phyloP scores from a whole-genome alignment of 495 filamentous ascomycete species.

The Pyronema omphalodes region DNA sequence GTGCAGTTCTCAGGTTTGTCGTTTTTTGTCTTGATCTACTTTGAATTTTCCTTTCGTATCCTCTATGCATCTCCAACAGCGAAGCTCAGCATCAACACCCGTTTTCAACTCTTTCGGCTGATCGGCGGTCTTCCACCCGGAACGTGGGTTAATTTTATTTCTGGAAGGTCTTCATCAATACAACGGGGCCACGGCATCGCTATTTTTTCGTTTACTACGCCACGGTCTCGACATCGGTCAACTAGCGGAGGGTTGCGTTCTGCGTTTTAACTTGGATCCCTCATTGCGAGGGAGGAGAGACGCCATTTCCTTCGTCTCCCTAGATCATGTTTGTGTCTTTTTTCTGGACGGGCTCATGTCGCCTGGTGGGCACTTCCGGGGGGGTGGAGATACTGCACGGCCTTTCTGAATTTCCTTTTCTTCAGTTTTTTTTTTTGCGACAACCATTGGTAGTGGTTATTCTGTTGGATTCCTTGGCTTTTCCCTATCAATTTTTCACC shows the following conservation, averaged over 20 bases:
- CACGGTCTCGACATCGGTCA: background rate
- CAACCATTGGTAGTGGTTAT: background rate
- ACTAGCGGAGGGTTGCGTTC: background rate
- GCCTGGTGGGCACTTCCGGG: slow-evolving; percentile 1
- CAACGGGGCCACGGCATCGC: background rate
- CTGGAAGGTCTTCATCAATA: background rate
- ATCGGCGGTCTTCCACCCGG: background rate
- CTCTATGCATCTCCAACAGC: background rate
- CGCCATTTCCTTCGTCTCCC: slow-evolving; percentile 1
- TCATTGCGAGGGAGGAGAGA: slow-evolving; percentile 4
- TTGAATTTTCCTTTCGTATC: background rate
- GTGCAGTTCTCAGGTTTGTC: slow-evolving; percentile 1
- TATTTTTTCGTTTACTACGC: background rate
- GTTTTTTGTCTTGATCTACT: background rate
- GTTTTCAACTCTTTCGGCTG: background rate
- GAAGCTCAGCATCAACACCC: background rate
- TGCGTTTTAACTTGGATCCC: slow-evolving; percentile 6
- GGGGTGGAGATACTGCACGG: background rate
- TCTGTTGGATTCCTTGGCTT: background rate
- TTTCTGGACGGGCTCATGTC: slow-evolving; percentile 1
- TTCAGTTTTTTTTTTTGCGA: background rate
- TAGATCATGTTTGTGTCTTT: background rate
- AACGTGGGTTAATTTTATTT: background rate
- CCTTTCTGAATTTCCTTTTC: background rate
- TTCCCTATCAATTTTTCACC: background rate